Conservation (phyloP, 208 protist species). For the Leishmania tarentolae region DNA sequence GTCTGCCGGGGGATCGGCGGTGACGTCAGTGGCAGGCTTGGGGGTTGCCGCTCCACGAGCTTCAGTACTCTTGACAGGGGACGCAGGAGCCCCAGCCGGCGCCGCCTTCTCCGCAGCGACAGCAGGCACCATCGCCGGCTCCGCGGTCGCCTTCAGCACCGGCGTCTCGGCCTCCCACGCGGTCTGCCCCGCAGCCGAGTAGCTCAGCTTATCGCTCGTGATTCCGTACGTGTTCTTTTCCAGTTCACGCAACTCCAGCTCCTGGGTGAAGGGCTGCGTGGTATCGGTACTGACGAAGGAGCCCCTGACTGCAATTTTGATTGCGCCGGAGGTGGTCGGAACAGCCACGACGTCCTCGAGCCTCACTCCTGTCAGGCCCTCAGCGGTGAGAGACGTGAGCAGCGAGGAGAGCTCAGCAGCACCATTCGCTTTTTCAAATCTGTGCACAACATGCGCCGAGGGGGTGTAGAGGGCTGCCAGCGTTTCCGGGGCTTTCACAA, state of each 20-base stretch:
- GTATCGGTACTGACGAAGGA: constrained; percentile 9
- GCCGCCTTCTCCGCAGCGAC: background rate
- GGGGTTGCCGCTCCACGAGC: background rate
- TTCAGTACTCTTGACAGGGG: constrained; percentile 1
- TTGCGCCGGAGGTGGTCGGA: constrained; percentile 32
- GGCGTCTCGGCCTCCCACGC: constrained; percentile 14
- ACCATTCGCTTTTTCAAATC: constrained; percentile 38
- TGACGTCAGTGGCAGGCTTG: background rate
- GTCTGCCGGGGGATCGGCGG: background rate
- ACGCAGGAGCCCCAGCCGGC: background rate
- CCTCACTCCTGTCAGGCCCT: constrained; percentile 34
- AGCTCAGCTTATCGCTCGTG: constrained; percentile 48
- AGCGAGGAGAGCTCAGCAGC: constrained; percentile 31
- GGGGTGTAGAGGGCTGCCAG: constrained; percentile 56
- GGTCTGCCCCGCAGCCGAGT: constrained; percentile 8
- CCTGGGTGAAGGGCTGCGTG: constrained; percentile 58
- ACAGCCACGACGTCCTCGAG: constrained; percentile 37
- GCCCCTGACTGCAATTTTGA: constrained; percentile 49
- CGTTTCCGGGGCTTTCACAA: constrained; percentile 50
- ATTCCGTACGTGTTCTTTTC: constrained; percentile 52
- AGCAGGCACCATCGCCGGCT: background rate
- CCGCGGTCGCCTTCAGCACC: constrained; percentile 2
- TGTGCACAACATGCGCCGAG: constrained; percentile 48
- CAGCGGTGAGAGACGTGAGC: constrained; percentile 29
- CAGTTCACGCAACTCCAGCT: constrained; percentile 65